phyloP scores from a whole-genome alignment of 2,329 filamentous ascomycete species.

The Arthrobotrys pseudoclavata region DNA sequence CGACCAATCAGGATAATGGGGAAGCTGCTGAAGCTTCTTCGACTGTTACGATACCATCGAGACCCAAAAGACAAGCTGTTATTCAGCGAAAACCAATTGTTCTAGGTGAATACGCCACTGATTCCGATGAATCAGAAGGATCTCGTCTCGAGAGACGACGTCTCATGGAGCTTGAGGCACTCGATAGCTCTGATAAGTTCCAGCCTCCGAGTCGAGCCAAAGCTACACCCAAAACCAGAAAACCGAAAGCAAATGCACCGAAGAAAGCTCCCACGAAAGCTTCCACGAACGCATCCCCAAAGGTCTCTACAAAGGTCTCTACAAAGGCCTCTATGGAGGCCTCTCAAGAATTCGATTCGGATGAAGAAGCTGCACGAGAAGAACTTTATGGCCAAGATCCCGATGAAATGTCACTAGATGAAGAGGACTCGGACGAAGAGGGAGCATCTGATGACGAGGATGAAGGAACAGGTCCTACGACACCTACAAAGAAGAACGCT shows the following conservation, averaged over 20 bases:
- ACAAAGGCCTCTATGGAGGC: neutral
- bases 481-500: neutral
- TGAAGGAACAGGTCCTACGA: conserved; percentile 2
- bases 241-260: neutral
- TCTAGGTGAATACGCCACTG: conserved; percentile 8
- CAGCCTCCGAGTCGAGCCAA: conserved; percentile 27
- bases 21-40: neutral
- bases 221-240: conserved; percentile 21
- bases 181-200: conserved; percentile 30
- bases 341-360: conserved; percentile 16
- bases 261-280: neutral
- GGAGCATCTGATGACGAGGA: conserved; percentile 41
- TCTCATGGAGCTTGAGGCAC: neutral
- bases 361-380: conserved; percentile 1
- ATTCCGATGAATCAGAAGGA: conserved; percentile 34
- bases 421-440: conserved; percentile 31
- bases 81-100: conserved; percentile 34
- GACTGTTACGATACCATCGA: neutral
- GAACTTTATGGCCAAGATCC: neutral
- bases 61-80: conserved; percentile 42
- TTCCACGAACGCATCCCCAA: neutral
- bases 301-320: neutral
- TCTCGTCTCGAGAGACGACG: neutral
- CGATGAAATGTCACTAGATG: conserved; percentile 33
- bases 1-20: neutral